phyloP scores from a whole-genome alignment of 352 stramenopile species.

The Globisporangium radiosum region DNA sequence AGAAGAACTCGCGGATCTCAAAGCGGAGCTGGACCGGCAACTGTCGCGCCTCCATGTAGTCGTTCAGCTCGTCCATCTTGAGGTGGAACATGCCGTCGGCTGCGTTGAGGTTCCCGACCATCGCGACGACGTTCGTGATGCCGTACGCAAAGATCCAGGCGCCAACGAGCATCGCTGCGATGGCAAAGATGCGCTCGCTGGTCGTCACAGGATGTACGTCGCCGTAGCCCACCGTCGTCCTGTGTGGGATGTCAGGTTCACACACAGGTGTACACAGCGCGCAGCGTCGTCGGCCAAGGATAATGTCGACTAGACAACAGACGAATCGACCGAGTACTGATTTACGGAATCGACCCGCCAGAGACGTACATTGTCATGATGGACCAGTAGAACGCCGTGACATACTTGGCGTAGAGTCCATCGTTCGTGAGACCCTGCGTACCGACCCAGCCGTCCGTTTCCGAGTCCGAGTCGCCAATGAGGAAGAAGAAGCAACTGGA shows the following conservation, averaged over 20 bases:
- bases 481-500: slow-evolving; percentile 51
- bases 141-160: slow-evolving; percentile 72
- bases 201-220: slow-evolving; percentile 40
- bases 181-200: slow-evolving; percentile 57
- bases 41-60: slow-evolving; percentile 74
- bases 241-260: slow-evolving; percentile 3
- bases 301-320: too few species aligned
- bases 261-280: too few species aligned
- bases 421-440: slow-evolving; percentile 27
- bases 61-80: slow-evolving; percentile 76
- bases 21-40: slow-evolving; percentile 55
- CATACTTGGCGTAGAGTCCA: slow-evolving; percentile 24
- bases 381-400: slow-evolving; percentile 60
- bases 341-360: background rate
- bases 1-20: slow-evolving; percentile 76
- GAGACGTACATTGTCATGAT: slow-evolving; percentile 62
- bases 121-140: slow-evolving; percentile 73
- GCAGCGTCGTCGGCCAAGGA: too few species aligned
- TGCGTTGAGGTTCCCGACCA: slow-evolving; percentile 65
- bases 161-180: slow-evolving; percentile 67
- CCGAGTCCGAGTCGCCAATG: slow-evolving; percentile 22
- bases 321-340: too few species aligned
- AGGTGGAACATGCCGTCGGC: slow-evolving; percentile 56
- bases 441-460: slow-evolving; percentile 39
- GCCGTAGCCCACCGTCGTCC: slow-evolving; percentile 51